Percentiles rank a stretch among this genome's conserved stretches.
Evolutionary conservation across 192 early-diverging fungal genomes (phyloP).

Genomic region (Backusella tuberculispora): DNA sequence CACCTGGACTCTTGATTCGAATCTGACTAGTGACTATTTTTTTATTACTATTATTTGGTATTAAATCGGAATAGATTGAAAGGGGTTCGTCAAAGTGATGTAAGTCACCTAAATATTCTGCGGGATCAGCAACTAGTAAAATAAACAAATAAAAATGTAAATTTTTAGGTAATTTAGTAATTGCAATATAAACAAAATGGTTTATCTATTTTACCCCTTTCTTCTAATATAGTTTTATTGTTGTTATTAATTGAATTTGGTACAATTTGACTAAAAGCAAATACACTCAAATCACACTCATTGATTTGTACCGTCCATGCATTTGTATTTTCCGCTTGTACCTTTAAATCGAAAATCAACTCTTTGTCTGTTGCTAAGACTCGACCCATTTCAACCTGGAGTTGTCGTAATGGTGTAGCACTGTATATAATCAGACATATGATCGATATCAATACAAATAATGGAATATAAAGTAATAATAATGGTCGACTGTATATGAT

Average conservation of each 20-base stretch:
- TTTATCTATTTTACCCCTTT: no score
- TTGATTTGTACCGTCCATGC: constrained; percentile 60
- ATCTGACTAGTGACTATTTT: constrained; percentile 29
- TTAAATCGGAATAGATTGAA: constrained; percentile 21
- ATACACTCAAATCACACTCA: constrained; percentile 61
- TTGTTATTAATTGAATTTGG: neutral
- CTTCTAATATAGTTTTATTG: neutral
- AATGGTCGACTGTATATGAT: neutral
- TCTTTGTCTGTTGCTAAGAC: constrained; percentile 71
- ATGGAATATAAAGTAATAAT: neutral
- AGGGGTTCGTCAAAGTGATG: constrained; percentile 41
- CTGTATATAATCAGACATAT: constrained; percentile 19
- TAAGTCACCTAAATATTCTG: constrained; percentile 41
- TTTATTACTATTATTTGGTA: neutral
- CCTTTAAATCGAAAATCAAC: constrained; percentile 67
- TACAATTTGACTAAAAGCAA: constrained; percentile 56
- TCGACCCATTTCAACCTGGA: constrained; percentile 51
- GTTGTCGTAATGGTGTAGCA: constrained; percentile 25
- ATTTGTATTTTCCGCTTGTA: constrained; percentile 60
- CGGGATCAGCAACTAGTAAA: constrained; percentile 20
- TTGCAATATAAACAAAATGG: no score
- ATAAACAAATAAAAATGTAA: neutral
- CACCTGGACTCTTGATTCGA: constrained; percentile 42
- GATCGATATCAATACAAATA: neutral
- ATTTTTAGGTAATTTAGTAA: no score